Conservation (phyloP, 805 yeast genomes). For the Ogataea wickerhamii region DNA sequence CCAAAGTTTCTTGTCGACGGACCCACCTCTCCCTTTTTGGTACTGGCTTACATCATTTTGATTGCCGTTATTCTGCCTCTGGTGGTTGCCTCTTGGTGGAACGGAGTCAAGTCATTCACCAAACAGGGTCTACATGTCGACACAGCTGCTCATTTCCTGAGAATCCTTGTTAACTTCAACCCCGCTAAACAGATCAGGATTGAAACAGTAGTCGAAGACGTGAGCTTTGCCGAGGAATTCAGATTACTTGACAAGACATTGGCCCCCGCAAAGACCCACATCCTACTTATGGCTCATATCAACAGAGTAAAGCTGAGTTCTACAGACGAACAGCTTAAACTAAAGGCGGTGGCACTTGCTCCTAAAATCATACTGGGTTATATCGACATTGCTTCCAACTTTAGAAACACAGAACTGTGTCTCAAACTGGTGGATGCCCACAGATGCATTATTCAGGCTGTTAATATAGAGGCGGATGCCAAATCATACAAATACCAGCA, state of each 20-base stretch:
- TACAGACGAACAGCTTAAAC: slow-evolving; percentile 40
- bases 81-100: slow-evolving; percentile 90
- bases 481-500: slow-evolving; percentile 50
- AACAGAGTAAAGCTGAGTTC: slow-evolving; percentile 40
- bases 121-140: slow-evolving; percentile 76
- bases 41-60: slow-evolving; percentile 58
- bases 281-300: slow-evolving; percentile 55
- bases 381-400: slow-evolving; percentile 75
- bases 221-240: slow-evolving; percentile 68
- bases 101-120: slow-evolving; percentile 70
- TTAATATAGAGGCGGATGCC: slow-evolving; percentile 39
- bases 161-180: slow-evolving; percentile 66
- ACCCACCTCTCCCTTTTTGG: slow-evolving; percentile 60
- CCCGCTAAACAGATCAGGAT: slow-evolving; percentile 65
- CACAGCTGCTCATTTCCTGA: slow-evolving; percentile 78
- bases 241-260: slow-evolving; percentile 37
- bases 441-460: slow-evolving; percentile 74
- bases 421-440: slow-evolving; percentile 59
- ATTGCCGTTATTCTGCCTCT: slow-evolving; percentile 79
- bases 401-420: slow-evolving; percentile 69
- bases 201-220: slow-evolving; percentile 52
- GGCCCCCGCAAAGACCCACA: slow-evolving; percentile 45
- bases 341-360: slow-evolving; percentile 56
- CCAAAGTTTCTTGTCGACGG: slow-evolving; percentile 91
- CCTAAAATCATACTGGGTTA: slow-evolving; percentile 68